Evolutionary conservation across 768 basidiomycete species (phyloP), one percentile per base, ranked within the genome.

Genomic region (Tremella fuciformis): DNA sequence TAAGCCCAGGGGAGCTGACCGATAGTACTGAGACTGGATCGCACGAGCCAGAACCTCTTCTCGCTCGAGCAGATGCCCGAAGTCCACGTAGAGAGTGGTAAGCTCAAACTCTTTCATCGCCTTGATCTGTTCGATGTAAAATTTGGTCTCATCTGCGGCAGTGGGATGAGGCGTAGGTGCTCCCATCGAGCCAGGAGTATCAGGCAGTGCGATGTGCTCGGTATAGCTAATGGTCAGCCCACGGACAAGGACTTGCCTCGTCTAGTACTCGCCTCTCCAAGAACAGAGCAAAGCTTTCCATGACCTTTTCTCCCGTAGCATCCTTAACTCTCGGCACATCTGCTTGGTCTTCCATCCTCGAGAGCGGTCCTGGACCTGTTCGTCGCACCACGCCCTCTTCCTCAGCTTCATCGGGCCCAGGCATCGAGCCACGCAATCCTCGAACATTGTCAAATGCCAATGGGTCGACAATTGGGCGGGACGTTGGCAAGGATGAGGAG

Each of bases 41-140:
- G 94, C 94, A 64, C 89, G 85, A 0, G 94, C 93, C 18, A 98
- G 86, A 4, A 92, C 87, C 63, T 96, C 92, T 74, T 98, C 93
- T 54, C 86, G 83, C 73, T 88, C 85, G 24, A 96, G 83, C 37
- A 98, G 82, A 75, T 99, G 92, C 9, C 85, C 84, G 60, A 88
- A 98, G 80, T 98, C 93, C 77, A 99, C 87, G 73, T 97, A 99
- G 73, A 99, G 86, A 0, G 94, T 98, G 8, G 91, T 90, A 53
- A 96, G 82, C 73, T 92, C 88, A 75, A 89, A 92, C 75, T 93
- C 89, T 62, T 88, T 87, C 91, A 99, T 91, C 40, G 85, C 88
- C 76, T 89, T 87, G 71, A 99, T 88, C 79, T 97, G 94, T 58
- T 92, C 87, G 70, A 97, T 80, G 75, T 98, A 97, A 58, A 88